Evolutionary conservation across 192 early-diverging fungal genomes (phyloP).

Genomic region (Podila verticillata): DNA sequence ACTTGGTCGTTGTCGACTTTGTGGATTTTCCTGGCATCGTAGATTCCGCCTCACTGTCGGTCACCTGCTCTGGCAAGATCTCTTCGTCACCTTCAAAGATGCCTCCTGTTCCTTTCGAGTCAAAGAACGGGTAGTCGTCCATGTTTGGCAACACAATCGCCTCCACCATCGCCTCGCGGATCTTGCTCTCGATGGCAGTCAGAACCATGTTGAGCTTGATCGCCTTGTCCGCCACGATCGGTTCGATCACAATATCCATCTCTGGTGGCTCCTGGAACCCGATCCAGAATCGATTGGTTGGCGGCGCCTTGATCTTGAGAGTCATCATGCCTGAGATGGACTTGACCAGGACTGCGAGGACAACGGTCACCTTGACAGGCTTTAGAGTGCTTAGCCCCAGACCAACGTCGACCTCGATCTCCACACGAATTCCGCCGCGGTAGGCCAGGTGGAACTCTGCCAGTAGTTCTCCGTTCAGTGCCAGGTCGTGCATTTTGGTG

Average conservation of each 20-base stretch:
- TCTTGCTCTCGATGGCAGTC: slow-evolving; percentile 84
- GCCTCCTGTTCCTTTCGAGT: slow-evolving; percentile 64
- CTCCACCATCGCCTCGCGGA: slow-evolving; percentile 84
- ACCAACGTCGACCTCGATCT: slow-evolving; percentile 72
- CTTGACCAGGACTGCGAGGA: slow-evolving; percentile 80
- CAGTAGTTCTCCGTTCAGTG: slow-evolving; percentile 73
- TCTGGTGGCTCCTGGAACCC: slow-evolving; percentile 86
- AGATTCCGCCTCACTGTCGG: slow-evolving; percentile 39
- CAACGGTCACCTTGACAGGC: slow-evolving; percentile 78
- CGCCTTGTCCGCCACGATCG: slow-evolving; percentile 87
- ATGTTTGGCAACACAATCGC: slow-evolving; percentile 89
- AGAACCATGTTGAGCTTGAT: slow-evolving; percentile 81
- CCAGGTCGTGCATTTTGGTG: slow-evolving; percentile 74
- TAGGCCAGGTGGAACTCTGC: slow-evolving; percentile 87
- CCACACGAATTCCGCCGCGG: slow-evolving; percentile 77
- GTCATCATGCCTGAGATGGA: slow-evolving; percentile 81
- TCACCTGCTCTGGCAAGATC: slow-evolving; percentile 5
- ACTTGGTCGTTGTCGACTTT: not conserved
- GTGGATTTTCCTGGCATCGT: not conserved
- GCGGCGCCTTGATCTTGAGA: slow-evolving; percentile 82
- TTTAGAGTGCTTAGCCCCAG: slow-evolving; percentile 49
- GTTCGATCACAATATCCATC: slow-evolving; percentile 80
- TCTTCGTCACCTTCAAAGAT: slow-evolving; percentile 63
- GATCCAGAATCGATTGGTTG: slow-evolving; percentile 90
- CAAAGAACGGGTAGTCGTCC: slow-evolving; percentile 90